Evolutionary conservation across 805 yeast genomes (phyloP), one percentile per base, ranked within the genome.

Genomic region (Aciculoconidium aculeatum): DNA sequence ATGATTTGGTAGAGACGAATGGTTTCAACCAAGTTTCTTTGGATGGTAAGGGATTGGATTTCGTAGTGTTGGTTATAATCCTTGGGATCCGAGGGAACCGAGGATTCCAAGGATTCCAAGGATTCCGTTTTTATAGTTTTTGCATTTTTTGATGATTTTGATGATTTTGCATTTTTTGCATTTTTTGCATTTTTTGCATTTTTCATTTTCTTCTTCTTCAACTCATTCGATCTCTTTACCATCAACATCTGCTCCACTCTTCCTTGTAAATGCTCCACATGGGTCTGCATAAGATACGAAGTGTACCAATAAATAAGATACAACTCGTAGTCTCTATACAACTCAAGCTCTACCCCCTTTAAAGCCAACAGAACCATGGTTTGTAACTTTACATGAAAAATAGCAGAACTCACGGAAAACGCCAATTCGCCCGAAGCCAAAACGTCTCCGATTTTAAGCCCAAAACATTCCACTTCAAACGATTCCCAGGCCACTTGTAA

Each of bases 401-500:
- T 65, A 74, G 77, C 86, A 1, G 85, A 73, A 6, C 90, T 69
- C 17, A 84, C 51, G 2, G 90, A 85, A 47, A 84, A 58, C 1
- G 78, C 71, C 1, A 73, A 64, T 10, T 53, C 60, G 5, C 49
- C 51, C 5, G 28, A 31, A 2, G 16, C 10, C 7, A 62, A 33
- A 21, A 42, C 44, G 13, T 65, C 65, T n/a, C 65, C 67, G 21
- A 68, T 42, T 13, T 58, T 56, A n/a, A 18, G 21, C 10, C n/a
- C 10, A 19, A 45, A 53, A 6, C 71, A 32, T 5, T 60, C 63
- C 10, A 65, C 40, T 48, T 86, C 96, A 20, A 77, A 61, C 4
- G 61, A 54, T 44, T 85, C 94, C 30, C 81, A 67, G 22, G 69
- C 68, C 7, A 82, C 92, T 46, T 90, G 96, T 17, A 84, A 58